Base-by-base conservation (phyloP, 768 basidiomycete species). In the Kwoniella pini region DNA sequence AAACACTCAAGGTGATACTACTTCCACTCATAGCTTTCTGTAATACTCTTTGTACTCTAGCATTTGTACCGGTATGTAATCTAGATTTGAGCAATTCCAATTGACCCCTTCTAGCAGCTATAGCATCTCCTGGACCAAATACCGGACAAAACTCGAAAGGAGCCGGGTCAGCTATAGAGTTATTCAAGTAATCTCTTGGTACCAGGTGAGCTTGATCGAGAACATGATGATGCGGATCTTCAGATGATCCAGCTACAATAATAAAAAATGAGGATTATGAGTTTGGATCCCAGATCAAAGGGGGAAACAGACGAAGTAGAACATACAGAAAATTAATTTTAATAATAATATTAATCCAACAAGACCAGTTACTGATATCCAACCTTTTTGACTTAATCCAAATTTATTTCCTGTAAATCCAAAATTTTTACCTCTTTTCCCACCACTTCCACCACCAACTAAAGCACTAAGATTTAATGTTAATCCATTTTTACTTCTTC, bases 121-220 rank as follows among this genome's bases (percentile, higher is more conserved):
- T 82, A 33, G 83, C 82, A 77, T 98, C 95, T 1, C 85, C 86
- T 2, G 88, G 87, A 1, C 91, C 90, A 73, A 88, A 90, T 1
- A 86, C 83, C 0, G 95, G 95, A 76, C 95, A 99, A 77, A 98
- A 99, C 1, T 82, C 81, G 77, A 99, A 99, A 0, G 95, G 94
- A 57, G 79, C 76, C 4, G 79, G 79, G 52, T 84, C 80, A 50
- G 83, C 78, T 12, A 66, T 46, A 4, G 79, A 79, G 43, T 82
- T 79, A 76, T 94, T 92, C 59, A 96, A 81, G 76, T 95, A 95
- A 77, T 94, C 91, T 71, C 88, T 87, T 0, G 92, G 78, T 17
- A 77, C 70, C 40, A 81, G 70, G 39, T 36, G 44, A 19, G 67
- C 58, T 24, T 68, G 15, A 21, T 70, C 70, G 4, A 36, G 19